Base-by-base conservation (phyloP, 2,329 filamentous ascomycete genomes). In the Ceratocystis cubensis region DNA sequence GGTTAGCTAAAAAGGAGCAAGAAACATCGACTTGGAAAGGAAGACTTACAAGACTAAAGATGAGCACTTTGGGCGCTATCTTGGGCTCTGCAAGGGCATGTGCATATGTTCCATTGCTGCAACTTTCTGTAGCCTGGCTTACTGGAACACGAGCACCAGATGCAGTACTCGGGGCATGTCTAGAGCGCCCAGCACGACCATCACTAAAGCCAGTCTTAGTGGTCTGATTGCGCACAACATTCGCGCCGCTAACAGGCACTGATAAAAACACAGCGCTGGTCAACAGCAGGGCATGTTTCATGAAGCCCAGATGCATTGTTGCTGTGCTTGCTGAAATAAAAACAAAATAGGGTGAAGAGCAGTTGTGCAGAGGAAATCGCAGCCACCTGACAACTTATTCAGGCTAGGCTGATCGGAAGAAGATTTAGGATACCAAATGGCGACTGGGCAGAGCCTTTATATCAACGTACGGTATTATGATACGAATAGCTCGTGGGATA, bases 41-140 rank as follows among this genome's bases (percentile, higher is more conserved):
- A 17, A 15, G 33, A 73, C 75, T 64, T 71, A 85, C 85, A 81
- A 86, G 83, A 69, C 80, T 83, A 69, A 87, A 77, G 67, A 87
- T 83, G 72, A 87, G 79, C 61, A 86, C 77, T 70, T 85, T 87
- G 8, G 84, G 84, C 28, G 79, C 73, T 66, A 84, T 75, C 69
- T 71, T 74, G 8, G 59, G 37, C 48, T 50, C n/a, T 15, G 44
- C 33, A 10, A 53, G 53, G 41, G 41, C 33, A 45, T 59, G 46
- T 57, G 30, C 41, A 45, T 30, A 20, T 5, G 37, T 57, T 57
- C 7, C 53, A 30, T 57, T 57, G 22, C 53, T 57, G 53, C 22
- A 57, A 25, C 25, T 57, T 8, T 57, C 53, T 30, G 53, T 57
- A 28, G 25, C 10, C 50, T 50, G 63, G 15, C 33, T 20, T 8